These are phyloP conservation scores for Podaxis carcinomalis DNA, from an alignment of 768 basidiomycete species.

Conservation along the genomic window DNA sequence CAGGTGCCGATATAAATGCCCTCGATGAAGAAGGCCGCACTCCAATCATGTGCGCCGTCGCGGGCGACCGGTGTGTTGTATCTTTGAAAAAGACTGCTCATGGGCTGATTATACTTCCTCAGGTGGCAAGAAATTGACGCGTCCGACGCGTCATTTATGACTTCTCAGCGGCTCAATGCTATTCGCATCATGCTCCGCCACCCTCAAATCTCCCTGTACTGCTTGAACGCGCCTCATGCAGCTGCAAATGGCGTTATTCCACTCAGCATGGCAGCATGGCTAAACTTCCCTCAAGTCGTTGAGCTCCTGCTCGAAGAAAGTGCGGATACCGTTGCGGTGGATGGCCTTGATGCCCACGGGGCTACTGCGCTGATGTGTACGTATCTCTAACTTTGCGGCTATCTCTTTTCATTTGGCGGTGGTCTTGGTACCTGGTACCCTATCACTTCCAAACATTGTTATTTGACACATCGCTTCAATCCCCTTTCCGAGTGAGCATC, in stretches of 20 bases:
- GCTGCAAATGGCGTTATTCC: conserved; percentile 73
- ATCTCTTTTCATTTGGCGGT: background rate
- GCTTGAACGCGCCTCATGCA: conserved; percentile 69
- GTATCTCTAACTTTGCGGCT: conserved; percentile 22
- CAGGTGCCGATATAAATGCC: conserved; percentile 67
- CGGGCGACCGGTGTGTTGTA: conserved; percentile 60
- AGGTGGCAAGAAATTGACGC: conserved; percentile 72
- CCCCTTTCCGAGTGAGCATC: background rate
- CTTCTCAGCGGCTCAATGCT: conserved; percentile 48
- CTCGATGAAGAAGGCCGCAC: conserved; percentile 58
- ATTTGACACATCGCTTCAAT: background rate
- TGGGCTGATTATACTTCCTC: conserved; percentile 10
- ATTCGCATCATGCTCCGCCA: conserved; percentile 53
- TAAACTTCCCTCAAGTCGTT: conserved; percentile 61
- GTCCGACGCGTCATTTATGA: conserved; percentile 67
- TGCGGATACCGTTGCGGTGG: conserved; percentile 58
- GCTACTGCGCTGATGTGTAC: conserved; percentile 85
- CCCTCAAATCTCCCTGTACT: conserved; percentile 58
- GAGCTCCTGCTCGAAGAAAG: conserved; percentile 60
- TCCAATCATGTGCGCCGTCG: conserved; percentile 63
- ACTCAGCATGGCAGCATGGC: conserved; percentile 76
- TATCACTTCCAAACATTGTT: conserved; percentile 1
- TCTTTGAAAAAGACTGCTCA: background rate
- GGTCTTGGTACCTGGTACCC: background rate
- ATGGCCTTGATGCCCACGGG: conserved; percentile 70